Evolutionary conservation across 495 filamentous ascomycete species (phyloP).

Genomic region (Hyaloscypha variabilis): DNA sequence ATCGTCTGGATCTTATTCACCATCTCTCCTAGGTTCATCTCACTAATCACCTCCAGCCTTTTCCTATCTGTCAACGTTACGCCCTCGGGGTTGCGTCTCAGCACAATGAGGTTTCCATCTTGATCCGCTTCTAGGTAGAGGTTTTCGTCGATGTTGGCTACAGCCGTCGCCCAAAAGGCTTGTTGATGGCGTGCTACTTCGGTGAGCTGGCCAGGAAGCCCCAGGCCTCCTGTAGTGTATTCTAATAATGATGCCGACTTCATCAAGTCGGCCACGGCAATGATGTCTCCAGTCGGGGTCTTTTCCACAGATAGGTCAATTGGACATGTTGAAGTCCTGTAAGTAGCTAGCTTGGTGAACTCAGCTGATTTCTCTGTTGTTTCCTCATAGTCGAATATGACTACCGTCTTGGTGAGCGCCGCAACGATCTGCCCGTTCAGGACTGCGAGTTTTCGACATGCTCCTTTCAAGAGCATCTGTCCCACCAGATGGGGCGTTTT

Average conservation of each 20-base stretch:
- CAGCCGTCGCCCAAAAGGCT: slow-evolving; percentile 78
- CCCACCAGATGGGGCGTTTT: slow-evolving; percentile 68
- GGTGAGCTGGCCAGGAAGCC: slow-evolving; percentile 52
- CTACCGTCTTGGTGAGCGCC: slow-evolving; percentile 82
- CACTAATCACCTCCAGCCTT: slow-evolving; percentile 72
- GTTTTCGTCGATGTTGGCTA: slow-evolving; percentile 70
- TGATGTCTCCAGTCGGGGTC: slow-evolving; percentile 54
- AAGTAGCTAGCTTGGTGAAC: slow-evolving; percentile 70
- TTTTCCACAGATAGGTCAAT: slow-evolving; percentile 70
- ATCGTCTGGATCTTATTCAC: slow-evolving; percentile 75
- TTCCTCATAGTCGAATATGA: slow-evolving; percentile 60
- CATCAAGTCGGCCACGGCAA: slow-evolving; percentile 92
- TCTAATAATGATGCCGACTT: slow-evolving; percentile 83
- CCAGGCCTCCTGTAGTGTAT: slow-evolving; percentile 52
- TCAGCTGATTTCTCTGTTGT: slow-evolving; percentile 46
- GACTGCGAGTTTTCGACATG: slow-evolving; percentile 76
- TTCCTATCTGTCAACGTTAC: slow-evolving; percentile 73
- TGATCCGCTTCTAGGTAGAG: slow-evolving; percentile 80
- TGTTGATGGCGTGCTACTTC: slow-evolving; percentile 83
- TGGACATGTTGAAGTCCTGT: slow-evolving; percentile 82
- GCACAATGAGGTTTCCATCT: slow-evolving; percentile 82
- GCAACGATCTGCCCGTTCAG: slow-evolving; percentile 81
- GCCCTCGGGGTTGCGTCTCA: slow-evolving; percentile 69
- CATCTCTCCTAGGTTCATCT: slow-evolving; percentile 87
- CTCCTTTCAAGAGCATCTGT: slow-evolving; percentile 67